phyloP scores from a whole-genome alignment of 768 basidiomycete genomes.

The Xerocomellus amylosporus region DNA sequence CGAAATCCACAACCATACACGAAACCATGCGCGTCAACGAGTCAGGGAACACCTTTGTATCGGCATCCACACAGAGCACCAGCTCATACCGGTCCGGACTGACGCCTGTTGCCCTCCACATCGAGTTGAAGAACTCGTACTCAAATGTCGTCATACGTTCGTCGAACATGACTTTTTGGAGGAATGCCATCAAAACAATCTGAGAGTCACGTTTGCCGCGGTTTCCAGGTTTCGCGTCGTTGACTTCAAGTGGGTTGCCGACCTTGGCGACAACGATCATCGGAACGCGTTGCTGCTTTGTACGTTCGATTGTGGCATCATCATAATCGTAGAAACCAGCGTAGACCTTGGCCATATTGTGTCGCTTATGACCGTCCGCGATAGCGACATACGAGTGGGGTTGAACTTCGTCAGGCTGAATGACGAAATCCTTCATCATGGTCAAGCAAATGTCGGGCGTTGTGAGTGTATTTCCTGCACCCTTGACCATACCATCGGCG shows the following conservation, averaged over 20 bases:
- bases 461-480: conserved; percentile 81
- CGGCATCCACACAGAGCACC: conserved; percentile 94
- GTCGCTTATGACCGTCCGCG: conserved; percentile 98
- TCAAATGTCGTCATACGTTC: conserved; percentile 99
- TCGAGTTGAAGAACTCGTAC: conserved; percentile 98
- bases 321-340: conserved; percentile 98
- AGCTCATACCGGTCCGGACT: conserved; percentile 95
- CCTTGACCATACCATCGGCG: conserved; percentile 98
- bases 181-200: conserved; percentile 94
- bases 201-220: conserved; percentile 98
- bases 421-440: conserved; percentile 97
- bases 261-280: conserved; percentile 94
- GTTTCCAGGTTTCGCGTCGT: conserved; percentile 93
- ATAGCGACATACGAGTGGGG: conserved; percentile 97
- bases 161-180: conserved; percentile 99
- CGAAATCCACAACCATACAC: conserved; percentile 94
- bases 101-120: conserved; percentile 94
- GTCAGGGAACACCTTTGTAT: conserved; percentile 99
- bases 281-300: conserved; percentile 96
- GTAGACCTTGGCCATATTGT: conserved; percentile 99
- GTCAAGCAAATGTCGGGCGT: conserved; percentile 92
- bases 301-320: conserved; percentile 79
- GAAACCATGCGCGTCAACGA: conserved; percentile 93
- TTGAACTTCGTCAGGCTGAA: conserved; percentile 80
- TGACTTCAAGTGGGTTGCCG: conserved; percentile 88